These are phyloP conservation scores for Calonectria pteridis DNA, from an alignment of 2,329 filamentous ascomycete genomes.

Conservation along the genomic window DNA sequence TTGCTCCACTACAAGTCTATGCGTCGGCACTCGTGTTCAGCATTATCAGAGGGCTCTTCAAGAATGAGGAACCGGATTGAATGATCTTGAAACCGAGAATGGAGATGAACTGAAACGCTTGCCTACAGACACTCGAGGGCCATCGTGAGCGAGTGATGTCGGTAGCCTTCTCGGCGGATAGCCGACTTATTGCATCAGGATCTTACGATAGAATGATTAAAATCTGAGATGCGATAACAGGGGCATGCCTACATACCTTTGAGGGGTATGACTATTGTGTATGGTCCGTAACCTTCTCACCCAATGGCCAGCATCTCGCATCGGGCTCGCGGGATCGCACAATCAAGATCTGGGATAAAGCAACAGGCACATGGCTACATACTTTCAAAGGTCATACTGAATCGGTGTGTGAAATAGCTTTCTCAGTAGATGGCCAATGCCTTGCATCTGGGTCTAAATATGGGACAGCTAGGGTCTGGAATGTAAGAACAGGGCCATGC, in stretches of 20 bases:
- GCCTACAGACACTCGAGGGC: neutral
- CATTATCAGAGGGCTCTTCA: neutral
- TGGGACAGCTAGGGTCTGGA: no score
- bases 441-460: no score
- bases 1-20: constrained; percentile 17
- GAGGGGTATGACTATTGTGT: neutral
- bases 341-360: neutral
- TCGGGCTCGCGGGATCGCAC: neutral
- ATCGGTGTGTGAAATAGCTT: no score
- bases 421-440: no score
- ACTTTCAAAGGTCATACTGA: neutral
- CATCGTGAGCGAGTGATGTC: neutral
- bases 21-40: constrained; percentile 27
- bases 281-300: neutral
- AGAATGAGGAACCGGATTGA: neutral
- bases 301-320: neutral
- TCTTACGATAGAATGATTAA: neutral
- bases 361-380: neutral
- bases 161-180: neutral
- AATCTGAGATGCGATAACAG: neutral
- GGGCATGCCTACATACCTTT: neutral
- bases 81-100: neutral
- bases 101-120: neutral
- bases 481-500: no score
- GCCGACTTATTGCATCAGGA: neutral